Evolutionary conservation across 345 rosid genomes (phyloP).

Genomic region (Gossypium anomalum): DNA sequence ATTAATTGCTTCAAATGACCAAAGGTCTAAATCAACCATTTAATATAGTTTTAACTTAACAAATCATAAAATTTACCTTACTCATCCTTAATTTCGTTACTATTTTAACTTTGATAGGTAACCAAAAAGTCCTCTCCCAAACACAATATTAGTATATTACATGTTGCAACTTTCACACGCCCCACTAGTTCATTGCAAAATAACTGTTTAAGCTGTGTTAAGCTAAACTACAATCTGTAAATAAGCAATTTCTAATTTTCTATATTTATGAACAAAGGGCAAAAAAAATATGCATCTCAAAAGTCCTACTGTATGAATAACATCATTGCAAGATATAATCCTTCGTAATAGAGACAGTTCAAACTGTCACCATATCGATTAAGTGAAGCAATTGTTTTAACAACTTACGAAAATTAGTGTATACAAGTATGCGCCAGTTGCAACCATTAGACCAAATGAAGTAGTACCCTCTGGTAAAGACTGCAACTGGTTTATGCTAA

Average conservation of each 20-base stretch:
- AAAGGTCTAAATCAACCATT: neutral
- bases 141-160: neutral
- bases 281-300: neutral
- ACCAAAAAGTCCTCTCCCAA: neutral
- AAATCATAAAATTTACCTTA: neutral
- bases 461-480: conserved; percentile 77
- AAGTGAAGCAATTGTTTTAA: neutral
- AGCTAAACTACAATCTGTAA: neutral
- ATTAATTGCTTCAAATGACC: neutral
- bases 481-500: conserved; percentile 85
- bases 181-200: neutral
- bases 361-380: neutral
- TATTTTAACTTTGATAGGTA: neutral
- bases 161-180: neutral
- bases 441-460: conserved; percentile 69
- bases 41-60: neutral
- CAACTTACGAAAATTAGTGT: conserved; percentile 79
- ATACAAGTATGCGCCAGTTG: conserved; percentile 78
- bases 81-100: neutral
- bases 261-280: too few relatives aligned
- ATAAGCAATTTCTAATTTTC: neutral
- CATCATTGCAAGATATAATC: neutral
- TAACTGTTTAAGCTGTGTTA: neutral
- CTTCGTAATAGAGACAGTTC: neutral
- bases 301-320: neutral